Evolutionary conservation across 2,329 filamentous ascomycete genomes (phyloP).

Genomic region (Pestalotiopsis sp.): DNA sequence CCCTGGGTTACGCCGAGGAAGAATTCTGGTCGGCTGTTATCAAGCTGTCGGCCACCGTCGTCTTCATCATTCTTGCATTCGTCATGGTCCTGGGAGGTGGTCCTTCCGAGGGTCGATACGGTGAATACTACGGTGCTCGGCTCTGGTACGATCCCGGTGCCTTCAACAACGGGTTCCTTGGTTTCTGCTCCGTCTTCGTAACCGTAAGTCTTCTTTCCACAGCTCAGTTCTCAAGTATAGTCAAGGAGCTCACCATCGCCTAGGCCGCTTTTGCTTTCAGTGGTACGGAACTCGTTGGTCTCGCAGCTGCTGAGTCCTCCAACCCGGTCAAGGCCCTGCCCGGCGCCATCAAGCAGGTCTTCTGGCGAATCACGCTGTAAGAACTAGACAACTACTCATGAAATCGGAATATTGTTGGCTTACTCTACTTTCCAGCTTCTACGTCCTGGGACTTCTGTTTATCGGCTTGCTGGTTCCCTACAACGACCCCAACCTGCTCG

Average conservation of each 20-base stretch:
- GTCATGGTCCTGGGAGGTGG: slow-evolving; percentile 61
- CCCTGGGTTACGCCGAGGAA: slow-evolving; percentile 59
- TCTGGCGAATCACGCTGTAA: slow-evolving; percentile 57
- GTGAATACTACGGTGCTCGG: slow-evolving; percentile 51
- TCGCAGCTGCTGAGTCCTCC: slow-evolving; percentile 71
- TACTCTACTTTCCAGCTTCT: slow-evolving; percentile 39
- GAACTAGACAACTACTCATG: slow-evolving; percentile 10
- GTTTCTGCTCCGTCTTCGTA: slow-evolving; percentile 70
- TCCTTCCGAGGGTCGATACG: slow-evolving; percentile 48
- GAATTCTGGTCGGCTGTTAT: slow-evolving; percentile 62
- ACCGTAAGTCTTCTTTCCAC: slow-evolving; percentile 36
- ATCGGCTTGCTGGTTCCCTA: slow-evolving; percentile 53
- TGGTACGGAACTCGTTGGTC: slow-evolving; percentile 74
- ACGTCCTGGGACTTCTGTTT: slow-evolving; percentile 54
- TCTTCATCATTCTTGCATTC: slow-evolving; percentile 67
- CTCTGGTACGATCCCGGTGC: slow-evolving; percentile 54
- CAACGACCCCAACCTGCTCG: slow-evolving; percentile 49
- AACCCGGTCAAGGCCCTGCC: slow-evolving; percentile 77
- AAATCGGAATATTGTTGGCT: slow-evolving; percentile 10
- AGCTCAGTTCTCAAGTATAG: not conserved
- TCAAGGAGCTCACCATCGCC: slow-evolving; percentile 27
- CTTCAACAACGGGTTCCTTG: slow-evolving; percentile 76
- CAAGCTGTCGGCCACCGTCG: slow-evolving; percentile 59
- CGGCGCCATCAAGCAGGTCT: slow-evolving; percentile 80
- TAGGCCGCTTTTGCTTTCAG: slow-evolving; percentile 69